Evolutionary conservation across 345 rosid genomes (phyloP).

Genomic region (Tarenaya hassleriana): DNA sequence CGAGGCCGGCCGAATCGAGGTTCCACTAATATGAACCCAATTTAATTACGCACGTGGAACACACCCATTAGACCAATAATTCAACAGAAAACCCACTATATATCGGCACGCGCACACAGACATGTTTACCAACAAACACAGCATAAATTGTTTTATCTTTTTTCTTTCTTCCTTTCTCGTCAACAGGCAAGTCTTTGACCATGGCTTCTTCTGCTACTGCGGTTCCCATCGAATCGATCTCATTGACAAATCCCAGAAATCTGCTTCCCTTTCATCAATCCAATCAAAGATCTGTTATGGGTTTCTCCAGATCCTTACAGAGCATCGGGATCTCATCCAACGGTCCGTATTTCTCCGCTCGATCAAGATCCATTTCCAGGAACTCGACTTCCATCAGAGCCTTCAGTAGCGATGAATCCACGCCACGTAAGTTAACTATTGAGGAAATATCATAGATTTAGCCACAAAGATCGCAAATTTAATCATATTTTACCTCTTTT

Average conservation of each 20-base stretch:
- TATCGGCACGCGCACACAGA: too few species aligned
- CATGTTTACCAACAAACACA: too few species aligned
- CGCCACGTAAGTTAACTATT: slow-evolving; percentile 28
- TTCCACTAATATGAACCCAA: too few species aligned
- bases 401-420: slow-evolving; percentile 19
- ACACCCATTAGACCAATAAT: too few species aligned
- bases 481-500: not conserved
- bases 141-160: too few species aligned
- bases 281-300: slow-evolving; percentile 19
- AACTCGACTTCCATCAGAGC: slow-evolving; percentile 18
- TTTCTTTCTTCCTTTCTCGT: too few species aligned
- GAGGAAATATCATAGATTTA: too few species aligned
- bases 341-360: slow-evolving; percentile 21
- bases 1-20: too few species aligned
- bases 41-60: too few species aligned
- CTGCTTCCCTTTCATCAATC: slow-evolving; percentile 11
- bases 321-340: slow-evolving; percentile 23
- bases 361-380: slow-evolving; percentile 23
- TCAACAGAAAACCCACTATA: too few species aligned
- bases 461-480: slow-evolving; percentile 7
- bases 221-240: slow-evolving; percentile 22
- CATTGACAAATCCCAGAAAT: slow-evolving; percentile 23
- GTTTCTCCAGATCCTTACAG: slow-evolving; percentile 25
- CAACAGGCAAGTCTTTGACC: slow-evolving; percentile 3
- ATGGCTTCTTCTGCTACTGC: slow-evolving; percentile 24